Evolutionary conservation across 495 filamentous ascomycete genomes (phyloP).

Genomic region (Neurospora hispaniola): DNA sequence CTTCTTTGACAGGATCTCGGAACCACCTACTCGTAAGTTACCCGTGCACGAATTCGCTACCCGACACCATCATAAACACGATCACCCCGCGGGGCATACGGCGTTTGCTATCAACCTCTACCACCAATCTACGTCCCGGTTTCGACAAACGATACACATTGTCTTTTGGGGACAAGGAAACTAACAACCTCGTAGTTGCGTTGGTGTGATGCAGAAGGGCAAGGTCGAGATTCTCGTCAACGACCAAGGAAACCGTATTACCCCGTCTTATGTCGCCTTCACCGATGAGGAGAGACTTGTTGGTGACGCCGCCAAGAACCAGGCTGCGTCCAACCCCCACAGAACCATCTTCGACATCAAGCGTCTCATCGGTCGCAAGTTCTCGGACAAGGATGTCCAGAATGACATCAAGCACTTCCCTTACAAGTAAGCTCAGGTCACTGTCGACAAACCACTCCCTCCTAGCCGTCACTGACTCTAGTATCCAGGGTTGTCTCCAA

Average conservation of each 20-base stretch:
- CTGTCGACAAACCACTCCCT: not conserved
- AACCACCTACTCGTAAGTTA: slow-evolving; percentile 82
- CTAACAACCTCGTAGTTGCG: slow-evolving; percentile 38
- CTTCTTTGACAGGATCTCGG: slow-evolving; percentile 58
- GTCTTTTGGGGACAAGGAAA: not conserved
- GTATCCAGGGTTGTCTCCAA: slow-evolving; percentile 50
- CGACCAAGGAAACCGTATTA: slow-evolving; percentile 98
- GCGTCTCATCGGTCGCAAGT: slow-evolving; percentile 89
- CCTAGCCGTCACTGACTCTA: slow-evolving; percentile 4
- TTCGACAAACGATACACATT: not conserved
- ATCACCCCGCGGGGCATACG: not conserved
- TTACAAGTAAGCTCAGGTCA: slow-evolving; percentile 45
- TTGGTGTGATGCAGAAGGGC: slow-evolving; percentile 97
- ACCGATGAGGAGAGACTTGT: slow-evolving; percentile 96
- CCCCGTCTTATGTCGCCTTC: slow-evolving; percentile 96
- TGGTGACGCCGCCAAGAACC: slow-evolving; percentile 99
- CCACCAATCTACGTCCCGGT: not conserved
- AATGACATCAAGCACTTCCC: slow-evolving; percentile 83
- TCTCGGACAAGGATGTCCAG: slow-evolving; percentile 75
- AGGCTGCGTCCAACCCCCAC: slow-evolving; percentile 85
- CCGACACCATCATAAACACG: not conserved
- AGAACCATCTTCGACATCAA: slow-evolving; percentile 91
- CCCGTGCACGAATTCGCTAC: not conserved
- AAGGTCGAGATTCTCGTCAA: slow-evolving; percentile 97
- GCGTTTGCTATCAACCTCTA: not conserved